Evolutionary conservation across 306 rosid species (phyloP), one percentile per base, ranked within the genome.

Genomic region (Biancaea sappan): DNA sequence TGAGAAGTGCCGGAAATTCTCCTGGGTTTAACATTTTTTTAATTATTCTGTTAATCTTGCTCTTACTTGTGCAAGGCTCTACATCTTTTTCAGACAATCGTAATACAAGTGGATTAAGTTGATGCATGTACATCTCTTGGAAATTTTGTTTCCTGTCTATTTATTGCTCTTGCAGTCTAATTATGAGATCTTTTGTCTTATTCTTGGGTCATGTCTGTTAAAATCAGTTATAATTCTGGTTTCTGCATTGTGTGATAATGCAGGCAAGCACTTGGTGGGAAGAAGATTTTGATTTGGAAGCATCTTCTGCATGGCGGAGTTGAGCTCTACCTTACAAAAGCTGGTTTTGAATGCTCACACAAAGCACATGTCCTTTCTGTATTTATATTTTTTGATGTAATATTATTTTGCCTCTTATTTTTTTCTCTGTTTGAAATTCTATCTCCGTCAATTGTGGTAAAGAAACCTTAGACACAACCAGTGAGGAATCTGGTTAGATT

Each of bases 191-290:
- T 41, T 70, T 21, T 9, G 26, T 80, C 70, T 53, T 79, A 24
- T 66, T 11, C 12, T 35, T 69, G 19, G 19, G 28, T 7, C 61
- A 31, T 56, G 40, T 51, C 76, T 70, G n/a, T 10, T 31, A n/a
- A 25, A 29, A 22, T 77, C 58, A 66, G 43, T 65, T 47, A 38
- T 38, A 80, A 68, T 29, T 79, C 51, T 68, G 67, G 40, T 37
- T 32, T 26, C 77, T 77, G 34, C 25, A 56, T 77, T 16, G 10
- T 74, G 54, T 80, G 58, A 77, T 63, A 41, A 57, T 68, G 51
- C 90, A 94, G 98, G 54, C 88, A 47, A 77, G 89, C 64, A 94
- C 97, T 22, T 94, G 97, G 98, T 94, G 98, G 98, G 98, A 91
- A 81, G 98, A 94, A 80, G 96, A 88, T 75, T 83, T 71, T 68